Conservation (phyloP, 805 yeast genomes). For the Kuraishia hungarica region DNA sequence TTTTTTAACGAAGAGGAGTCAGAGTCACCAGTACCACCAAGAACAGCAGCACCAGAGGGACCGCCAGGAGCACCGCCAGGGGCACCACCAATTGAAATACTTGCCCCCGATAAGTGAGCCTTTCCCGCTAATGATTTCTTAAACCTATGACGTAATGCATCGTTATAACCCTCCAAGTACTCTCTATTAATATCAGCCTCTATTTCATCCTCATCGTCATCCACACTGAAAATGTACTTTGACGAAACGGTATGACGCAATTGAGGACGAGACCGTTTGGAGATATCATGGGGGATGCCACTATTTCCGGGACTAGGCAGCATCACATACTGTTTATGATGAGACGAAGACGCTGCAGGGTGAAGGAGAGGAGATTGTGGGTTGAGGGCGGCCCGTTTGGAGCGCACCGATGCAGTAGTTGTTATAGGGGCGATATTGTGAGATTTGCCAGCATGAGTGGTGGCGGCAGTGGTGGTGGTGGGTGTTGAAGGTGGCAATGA, state of each 20-base stretch:
- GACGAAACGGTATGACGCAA: constrained; percentile 1
- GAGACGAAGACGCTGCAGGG: not conserved
- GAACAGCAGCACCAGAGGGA: not conserved
- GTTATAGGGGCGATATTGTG: not conserved
- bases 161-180: constrained; percentile 66
- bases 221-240: constrained; percentile 58
- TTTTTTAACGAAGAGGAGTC: not conserved
- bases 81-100: constrained; percentile 2
- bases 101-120: constrained; percentile 4
- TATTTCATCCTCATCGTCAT: constrained; percentile 71
- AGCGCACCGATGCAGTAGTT: not conserved
- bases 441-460: not conserved
- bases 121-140: constrained; percentile 15
- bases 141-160: constrained; percentile 48
- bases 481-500: not conserved
- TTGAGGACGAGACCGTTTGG: not conserved
- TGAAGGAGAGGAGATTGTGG: not conserved
- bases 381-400: not conserved
- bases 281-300: not conserved
- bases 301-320: not conserved
- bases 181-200: constrained; percentile 50
- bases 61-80: too few species aligned
- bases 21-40: not conserved
- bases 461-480: not conserved
- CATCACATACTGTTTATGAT: constrained; percentile 3